These are phyloP conservation scores for Xylaria cubensis DNA, from an alignment of 495 filamentous ascomycete species.

Conservation along the genomic window DNA sequence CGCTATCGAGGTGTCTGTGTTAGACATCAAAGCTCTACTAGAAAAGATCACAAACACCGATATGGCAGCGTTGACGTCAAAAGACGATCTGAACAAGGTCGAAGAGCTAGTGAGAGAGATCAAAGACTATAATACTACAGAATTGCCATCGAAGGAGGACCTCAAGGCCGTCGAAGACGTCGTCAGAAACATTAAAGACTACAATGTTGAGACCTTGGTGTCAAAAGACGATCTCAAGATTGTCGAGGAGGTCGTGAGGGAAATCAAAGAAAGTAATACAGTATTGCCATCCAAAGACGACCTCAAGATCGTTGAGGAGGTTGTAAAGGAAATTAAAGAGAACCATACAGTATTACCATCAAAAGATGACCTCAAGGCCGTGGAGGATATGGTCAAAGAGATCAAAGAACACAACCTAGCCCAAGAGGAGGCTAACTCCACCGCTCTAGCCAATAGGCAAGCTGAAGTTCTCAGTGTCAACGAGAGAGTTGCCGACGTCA, in stretches of 20 bases:
- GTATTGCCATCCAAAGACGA: slow-evolving; percentile 70
- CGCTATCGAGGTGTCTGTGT: slow-evolving; percentile 75
- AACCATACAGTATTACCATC: slow-evolving; percentile 64
- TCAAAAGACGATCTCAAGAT: slow-evolving; percentile 65
- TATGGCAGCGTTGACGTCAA: slow-evolving; percentile 68
- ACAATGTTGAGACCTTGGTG: slow-evolving; percentile 47
- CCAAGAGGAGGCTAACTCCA: slow-evolving; percentile 74
- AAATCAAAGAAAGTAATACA: slow-evolving; percentile 60
- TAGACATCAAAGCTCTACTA: slow-evolving; percentile 78
- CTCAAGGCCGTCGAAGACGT: slow-evolving; percentile 58
- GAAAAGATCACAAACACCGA: slow-evolving; percentile 73
- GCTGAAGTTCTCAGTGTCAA: slow-evolving; percentile 57
- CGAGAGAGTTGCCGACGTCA: slow-evolving; percentile 59
- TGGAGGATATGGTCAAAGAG: slow-evolving; percentile 67
- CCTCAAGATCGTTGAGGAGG: slow-evolving; percentile 54
- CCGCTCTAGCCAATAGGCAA: slow-evolving; percentile 78
- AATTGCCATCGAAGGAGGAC: slow-evolving; percentile 68
- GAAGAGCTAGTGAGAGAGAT: slow-evolving; percentile 70
- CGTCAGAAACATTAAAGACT: slow-evolving; percentile 66
- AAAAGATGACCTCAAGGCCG: slow-evolving; percentile 60
- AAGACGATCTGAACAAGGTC: slow-evolving; percentile 60
- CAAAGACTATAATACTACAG: slow-evolving; percentile 36
- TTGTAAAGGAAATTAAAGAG: slow-evolving; percentile 68
- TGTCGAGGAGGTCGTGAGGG: slow-evolving; percentile 64
- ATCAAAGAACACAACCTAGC: slow-evolving; percentile 70